Evolutionary conservation across 129 eudicot species (phyloP), one percentile per base, ranked within the genome.

Genomic region (Lactuca saligna): DNA sequence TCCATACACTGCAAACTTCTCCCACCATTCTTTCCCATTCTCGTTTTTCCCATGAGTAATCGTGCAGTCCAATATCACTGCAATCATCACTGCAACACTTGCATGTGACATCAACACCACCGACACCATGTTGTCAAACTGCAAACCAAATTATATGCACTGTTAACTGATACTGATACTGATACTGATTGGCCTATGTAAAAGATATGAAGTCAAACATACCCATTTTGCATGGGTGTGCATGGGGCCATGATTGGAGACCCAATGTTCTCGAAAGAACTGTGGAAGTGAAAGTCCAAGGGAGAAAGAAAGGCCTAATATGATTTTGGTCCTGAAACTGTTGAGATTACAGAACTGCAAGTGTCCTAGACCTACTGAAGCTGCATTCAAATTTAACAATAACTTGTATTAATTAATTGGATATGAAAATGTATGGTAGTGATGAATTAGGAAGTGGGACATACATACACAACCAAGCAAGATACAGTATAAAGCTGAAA

Each of bases 271-370:
- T 56, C 85, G 74, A 77, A 91, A 82, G 80, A 86, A 80, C 54
- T 86, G 84, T 33, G 97, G 94, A 39, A 91, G 33, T 11, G 95
- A 82, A 12, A 88, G 78, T 31, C 96, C 97, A 5, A 82, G 55
- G 32, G 87, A 88, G 77, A 86, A 81, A 39, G 96, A 86, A 53
- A 82, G 49, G 61, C 96, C 96, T 33, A 91, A 54, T 49, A 91
- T 75, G 48, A 86, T 74, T 57, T 86, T 89, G 6, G 90, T 84
- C 62, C 96, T 78, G 75, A 89, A 89, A 61, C 84, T 86, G 80
- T 89, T 86, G 54, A 86, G 87, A 81, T 89, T 89, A 64, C 93
- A 86, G 67, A 83, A 89, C 62, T 86, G 96, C 75, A 89, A 86
- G 78, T 79, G 78, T 9, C 90, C 74, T 7, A 89, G 71, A 6